Base-by-base conservation (phyloP, 2,329 filamentous ascomycete species). In the Chaetomium olivaceum region DNA sequence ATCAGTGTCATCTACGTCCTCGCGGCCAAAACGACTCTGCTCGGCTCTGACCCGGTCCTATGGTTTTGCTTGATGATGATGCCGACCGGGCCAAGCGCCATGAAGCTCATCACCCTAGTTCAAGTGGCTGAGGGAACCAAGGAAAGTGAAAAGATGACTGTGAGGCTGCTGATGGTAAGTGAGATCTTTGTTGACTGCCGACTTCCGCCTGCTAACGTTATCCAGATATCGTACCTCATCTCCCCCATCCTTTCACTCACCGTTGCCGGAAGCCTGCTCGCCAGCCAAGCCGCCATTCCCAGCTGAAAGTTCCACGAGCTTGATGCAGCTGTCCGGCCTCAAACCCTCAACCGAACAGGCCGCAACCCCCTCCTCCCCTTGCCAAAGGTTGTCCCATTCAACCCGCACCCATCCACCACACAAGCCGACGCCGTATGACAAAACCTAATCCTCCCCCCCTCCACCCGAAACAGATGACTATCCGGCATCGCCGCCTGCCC, bases 41-140 rank as follows among this genome's bases (percentile, higher is more conserved):
- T 91, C 2, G 78, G 80, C 3, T 70, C 78, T 3, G 88, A 91
- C 71, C 87, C 87, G 0, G 84, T 90, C 69, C 75, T 91, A 36
- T 90, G 87, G 87, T 90, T 90, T 71, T 80, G 78, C 19, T 74
- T 82, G 73, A 81, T 81, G 78, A 68, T 82, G 51, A 82, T 83
- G 81, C 80, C 81, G 0, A 77, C 77, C 7, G 81, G 81, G 0
- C 81, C 80, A 4, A 77, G 79, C 3, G 81, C 81, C 1, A 81
- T 81, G 77, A 82, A 82, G 70, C 67, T 83, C 5, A 78, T 81
- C 29, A 79, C 79, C 0, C 73, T 83, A 65, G 76, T 81, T 4
- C 78, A 83, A 58, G 78, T 82, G 2, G 80, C 77, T 67, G 74
- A 77, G 46, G 77, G 75, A 1, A 74, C 74, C 1, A 75, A 77